These are phyloP conservation scores for Chimonanthus salicifolius DNA, from an alignment of 164 flowering plant genomes.

Conservation along the genomic window DNA sequence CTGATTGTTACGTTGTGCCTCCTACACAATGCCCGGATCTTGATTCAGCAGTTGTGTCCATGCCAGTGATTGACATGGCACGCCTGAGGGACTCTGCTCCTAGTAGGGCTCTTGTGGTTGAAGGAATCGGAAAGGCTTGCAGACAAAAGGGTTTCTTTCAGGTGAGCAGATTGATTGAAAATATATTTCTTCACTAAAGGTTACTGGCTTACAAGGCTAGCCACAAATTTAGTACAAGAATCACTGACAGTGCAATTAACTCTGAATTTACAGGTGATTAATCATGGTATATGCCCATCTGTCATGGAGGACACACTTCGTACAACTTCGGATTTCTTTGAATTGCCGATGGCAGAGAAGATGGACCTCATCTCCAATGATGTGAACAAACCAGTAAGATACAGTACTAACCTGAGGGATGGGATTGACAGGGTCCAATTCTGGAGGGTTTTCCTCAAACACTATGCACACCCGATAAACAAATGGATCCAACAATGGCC, in stretches of 20 bases:
- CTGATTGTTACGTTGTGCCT: neutral
- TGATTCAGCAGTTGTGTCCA: neutral
- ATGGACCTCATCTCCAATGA: slow-evolving; percentile 31
- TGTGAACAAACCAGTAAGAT: slow-evolving; percentile 49
- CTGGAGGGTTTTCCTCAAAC: slow-evolving; percentile 59
- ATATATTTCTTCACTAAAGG: too few relatives aligned
- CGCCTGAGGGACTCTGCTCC: neutral
- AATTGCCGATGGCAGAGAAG: slow-evolving; percentile 34
- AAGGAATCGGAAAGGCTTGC: slow-evolving; percentile 29
- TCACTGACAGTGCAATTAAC: neutral
- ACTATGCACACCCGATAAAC: slow-evolving; percentile 48
- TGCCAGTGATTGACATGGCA: slow-evolving; percentile 23
- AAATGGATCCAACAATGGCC: slow-evolving; percentile 49
- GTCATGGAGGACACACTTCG: slow-evolving; percentile 27
- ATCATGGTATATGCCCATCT: slow-evolving; percentile 40
- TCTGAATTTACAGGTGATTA: slow-evolving; percentile 22
- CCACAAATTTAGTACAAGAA: neutral
- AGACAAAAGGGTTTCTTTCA: slow-evolving; percentile 33
- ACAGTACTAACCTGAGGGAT: slow-evolving; percentile 33
- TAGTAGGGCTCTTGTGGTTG: slow-evolving; percentile 16
- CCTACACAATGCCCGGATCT: neutral
- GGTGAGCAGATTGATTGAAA: slow-evolving; percentile 11
- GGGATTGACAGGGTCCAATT: slow-evolving; percentile 39
- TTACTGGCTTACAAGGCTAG: neutral
- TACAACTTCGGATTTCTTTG: slow-evolving; percentile 31